Evolutionary conservation across 148 eudicot genomes (phyloP), one percentile per base, ranked within the genome.

Genomic region (Fagopyrum tataricum): DNA sequence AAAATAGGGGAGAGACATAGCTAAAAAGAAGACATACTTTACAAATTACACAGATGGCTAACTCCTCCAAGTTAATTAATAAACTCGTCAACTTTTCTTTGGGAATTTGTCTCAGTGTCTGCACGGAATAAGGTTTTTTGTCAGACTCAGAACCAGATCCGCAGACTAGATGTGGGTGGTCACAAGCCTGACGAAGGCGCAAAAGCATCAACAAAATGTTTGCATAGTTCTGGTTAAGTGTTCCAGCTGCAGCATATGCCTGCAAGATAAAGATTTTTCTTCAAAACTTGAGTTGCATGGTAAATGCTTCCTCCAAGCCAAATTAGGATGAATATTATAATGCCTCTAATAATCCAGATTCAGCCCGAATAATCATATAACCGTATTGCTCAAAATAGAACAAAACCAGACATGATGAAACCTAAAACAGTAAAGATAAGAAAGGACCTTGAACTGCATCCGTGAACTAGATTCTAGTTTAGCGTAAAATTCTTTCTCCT

Each of bases 181-280:
- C 99, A 88, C 97, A 95, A 80, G 97, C 97, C 75, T 92, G 99
- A 56, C 97, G 96, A 76, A 95, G 97, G 51, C 99, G 96, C 83
- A 95, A 80, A 81, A 95, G 94, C 97, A 95, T 78, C 86, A 95
- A 78, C 46, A 95, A 82, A 79, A 95, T 95, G 85, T 92, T 95
- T 78, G 97, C 99, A 80, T 92, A 95, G 77, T 95, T 95, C 79
- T 92, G 93, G 77, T 76, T 85, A 48, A 95, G 80, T 69, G 97
- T 95, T 39, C 99, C 99, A 82, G 96, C 97, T 75, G 88, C 97
- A 75, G 96, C 97, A 80, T 90, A 95, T 39, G 89, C 96, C 97
- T 95, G 83, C 43, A 64, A 39, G 69, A 61, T 61, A 26, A 14
- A 64, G 4, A 37, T 13, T 24, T 3, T 14, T 8, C 9, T 62